Evolutionary conservation across 768 basidiomycete species (phyloP).

Genomic region (Boletus subcaerulescens): DNA sequence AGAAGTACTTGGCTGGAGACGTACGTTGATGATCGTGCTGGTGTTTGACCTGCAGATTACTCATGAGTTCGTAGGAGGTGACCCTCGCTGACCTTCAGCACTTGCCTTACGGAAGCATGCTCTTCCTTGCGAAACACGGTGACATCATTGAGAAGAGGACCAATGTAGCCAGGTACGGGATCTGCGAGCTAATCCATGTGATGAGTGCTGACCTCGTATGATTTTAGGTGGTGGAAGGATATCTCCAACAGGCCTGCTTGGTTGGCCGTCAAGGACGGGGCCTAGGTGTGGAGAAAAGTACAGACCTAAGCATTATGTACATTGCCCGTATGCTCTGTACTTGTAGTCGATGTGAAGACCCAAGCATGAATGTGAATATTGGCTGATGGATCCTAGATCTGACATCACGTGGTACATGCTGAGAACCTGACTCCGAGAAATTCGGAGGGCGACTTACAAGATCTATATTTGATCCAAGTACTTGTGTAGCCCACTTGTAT

Average conservation of each 20-base stretch:
- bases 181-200: too few species aligned
- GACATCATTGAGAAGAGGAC: constrained; percentile 35
- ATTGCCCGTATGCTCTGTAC: neutral
- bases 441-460: too few species aligned
- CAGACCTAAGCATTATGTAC: neutral
- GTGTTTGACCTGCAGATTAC: neutral
- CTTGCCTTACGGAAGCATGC: constrained; percentile 42
- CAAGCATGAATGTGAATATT: too few species aligned
- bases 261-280: constrained; percentile 42
- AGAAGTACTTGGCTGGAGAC: constrained; percentile 55
- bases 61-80: constrained; percentile 32
- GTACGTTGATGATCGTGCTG: constrained; percentile 29
- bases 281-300: neutral
- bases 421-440: too few species aligned
- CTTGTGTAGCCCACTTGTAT: too few species aligned
- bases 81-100: constrained; percentile 61
- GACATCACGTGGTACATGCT: neutral
- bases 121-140: constrained; percentile 24
- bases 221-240: constrained; percentile 51
- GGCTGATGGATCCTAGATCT: neutral
- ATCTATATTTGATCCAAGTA: too few species aligned
- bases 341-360: neutral
- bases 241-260: constrained; percentile 44
- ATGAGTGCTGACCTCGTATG: constrained; percentile 1
- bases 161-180: constrained; percentile 42